These are phyloP conservation scores for Leishmania gerbilli DNA, from an alignment of 208 protist genomes.

Conservation along the genomic window DNA sequence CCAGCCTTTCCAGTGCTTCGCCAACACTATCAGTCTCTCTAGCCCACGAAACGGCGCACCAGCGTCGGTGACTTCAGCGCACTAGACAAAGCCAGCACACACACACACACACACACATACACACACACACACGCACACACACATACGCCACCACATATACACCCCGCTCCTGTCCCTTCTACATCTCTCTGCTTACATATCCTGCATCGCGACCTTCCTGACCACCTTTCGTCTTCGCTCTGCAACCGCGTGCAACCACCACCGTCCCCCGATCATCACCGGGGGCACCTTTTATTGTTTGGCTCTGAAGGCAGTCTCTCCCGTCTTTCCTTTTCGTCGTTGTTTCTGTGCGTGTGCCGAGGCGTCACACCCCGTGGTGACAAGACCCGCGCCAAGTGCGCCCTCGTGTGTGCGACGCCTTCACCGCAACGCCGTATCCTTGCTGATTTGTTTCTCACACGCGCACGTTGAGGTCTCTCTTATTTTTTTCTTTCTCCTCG, in stretches of 20 bases:
- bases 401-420: neutral
- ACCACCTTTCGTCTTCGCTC: neutral
- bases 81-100: neutral
- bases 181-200: neutral
- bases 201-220: neutral
- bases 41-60: neutral
- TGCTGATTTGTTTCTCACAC: neutral
- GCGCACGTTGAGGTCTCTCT: neutral
- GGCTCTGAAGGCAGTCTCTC: too few relatives aligned
- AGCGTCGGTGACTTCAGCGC: neutral
- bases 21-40: slow-evolving; percentile 1
- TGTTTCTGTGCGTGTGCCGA: neutral
- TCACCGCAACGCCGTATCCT: neutral
- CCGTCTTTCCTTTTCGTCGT: neutral
- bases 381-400: too few relatives aligned
- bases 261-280: neutral
- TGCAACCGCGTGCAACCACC: neutral
- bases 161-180: neutral
- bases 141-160: neutral
- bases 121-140: neutral
- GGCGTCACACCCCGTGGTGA: too few relatives aligned
- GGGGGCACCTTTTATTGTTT: neutral
- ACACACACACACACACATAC: slow-evolving; percentile 6
- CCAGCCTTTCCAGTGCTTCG: neutral
- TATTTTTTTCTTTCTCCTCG: neutral